Conservation (phyloP, 805 yeast species). For the Hanseniaspora thailandica region DNA sequence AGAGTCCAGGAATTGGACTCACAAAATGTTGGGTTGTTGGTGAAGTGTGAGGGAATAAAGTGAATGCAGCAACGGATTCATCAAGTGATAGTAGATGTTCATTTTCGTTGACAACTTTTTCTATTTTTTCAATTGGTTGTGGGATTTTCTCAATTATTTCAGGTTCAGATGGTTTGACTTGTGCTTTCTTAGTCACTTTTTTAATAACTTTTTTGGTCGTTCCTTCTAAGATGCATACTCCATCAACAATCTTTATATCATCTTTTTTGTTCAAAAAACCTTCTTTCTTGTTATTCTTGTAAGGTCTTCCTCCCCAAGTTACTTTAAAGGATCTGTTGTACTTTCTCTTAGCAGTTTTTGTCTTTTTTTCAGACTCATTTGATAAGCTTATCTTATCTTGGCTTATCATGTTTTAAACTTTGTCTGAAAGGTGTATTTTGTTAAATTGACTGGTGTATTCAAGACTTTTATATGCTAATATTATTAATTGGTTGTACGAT, state of each 20-base stretch:
- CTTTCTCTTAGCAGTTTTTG: neutral
- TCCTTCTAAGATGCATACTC: slow-evolving; percentile 2
- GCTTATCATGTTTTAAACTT: neutral
- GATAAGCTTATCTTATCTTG: neutral
- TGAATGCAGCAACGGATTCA: neutral
- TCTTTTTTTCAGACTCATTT: neutral
- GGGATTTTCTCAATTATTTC: neutral
- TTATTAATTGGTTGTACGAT: too few relatives aligned
- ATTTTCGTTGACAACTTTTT: neutral
- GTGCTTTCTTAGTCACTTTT: neutral
- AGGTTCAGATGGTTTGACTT: neutral
- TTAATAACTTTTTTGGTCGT: neutral
- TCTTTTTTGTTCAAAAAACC: neutral
- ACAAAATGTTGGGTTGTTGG: too few relatives aligned
- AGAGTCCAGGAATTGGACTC: too few relatives aligned
- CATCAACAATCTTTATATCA: neutral
- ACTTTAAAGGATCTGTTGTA: slow-evolving; percentile 8
- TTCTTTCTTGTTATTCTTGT: slow-evolving; percentile 4
- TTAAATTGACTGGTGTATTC: too few relatives aligned
- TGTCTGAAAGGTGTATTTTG: too few relatives aligned
- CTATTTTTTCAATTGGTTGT: neutral
- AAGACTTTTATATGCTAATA: too few relatives aligned
- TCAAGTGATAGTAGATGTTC: neutral
- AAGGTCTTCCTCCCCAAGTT: slow-evolving; percentile 13
- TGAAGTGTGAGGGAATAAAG: too few relatives aligned